These are phyloP conservation scores for Xenosphaeropsis pyriputrescens DNA, from an alignment of 2,329 filamentous ascomycete species.

Conservation along the genomic window DNA sequence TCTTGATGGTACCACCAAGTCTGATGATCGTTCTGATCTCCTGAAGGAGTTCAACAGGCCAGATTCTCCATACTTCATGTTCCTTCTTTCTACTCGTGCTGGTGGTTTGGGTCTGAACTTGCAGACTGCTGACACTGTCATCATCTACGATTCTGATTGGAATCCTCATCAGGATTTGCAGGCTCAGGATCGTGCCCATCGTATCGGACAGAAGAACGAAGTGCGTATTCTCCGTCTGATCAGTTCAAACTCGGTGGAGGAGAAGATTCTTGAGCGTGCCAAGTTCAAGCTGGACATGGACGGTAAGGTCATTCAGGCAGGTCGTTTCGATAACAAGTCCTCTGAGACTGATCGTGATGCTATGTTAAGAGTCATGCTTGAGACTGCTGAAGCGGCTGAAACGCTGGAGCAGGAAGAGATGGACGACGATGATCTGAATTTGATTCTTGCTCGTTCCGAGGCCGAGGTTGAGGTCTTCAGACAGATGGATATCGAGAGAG, in stretches of 20 bases:
- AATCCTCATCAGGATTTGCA: conserved; percentile 99
- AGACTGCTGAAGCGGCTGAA: conserved; percentile 61
- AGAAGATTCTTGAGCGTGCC: conserved; percentile 94
- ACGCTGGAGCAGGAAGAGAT: conserved; percentile 79
- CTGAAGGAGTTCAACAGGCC: conserved; percentile 82
- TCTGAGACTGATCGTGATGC: conserved; percentile 97
- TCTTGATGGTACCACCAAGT: conserved; percentile 92
- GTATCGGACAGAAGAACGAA: conserved; percentile 99
- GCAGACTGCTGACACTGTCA: conserved; percentile 96
- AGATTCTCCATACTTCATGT: conserved; percentile 88
- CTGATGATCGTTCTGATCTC: conserved; percentile 88
- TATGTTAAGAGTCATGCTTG: conserved; percentile 84
- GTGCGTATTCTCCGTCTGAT: conserved; percentile 93
- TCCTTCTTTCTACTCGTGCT: conserved; percentile 93
- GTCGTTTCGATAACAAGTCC: conserved; percentile 99
- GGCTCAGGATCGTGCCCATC: conserved; percentile 97
- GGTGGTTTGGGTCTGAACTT: conserved; percentile 95
- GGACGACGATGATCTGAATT: conserved; percentile 94
- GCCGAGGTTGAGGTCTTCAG: conserved; percentile 68
- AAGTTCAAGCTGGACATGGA: conserved; percentile 99
- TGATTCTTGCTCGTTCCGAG: conserved; percentile 82
- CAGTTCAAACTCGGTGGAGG: conserved; percentile 92
- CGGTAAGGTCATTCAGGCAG: conserved; percentile 96
- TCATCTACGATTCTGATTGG: conserved; percentile 99
- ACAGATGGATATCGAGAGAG: conserved; percentile 64